These are phyloP conservation scores for Leucocoprinus leucothites DNA, from an alignment of 768 basidiomycete genomes.

Conservation along the genomic window DNA sequence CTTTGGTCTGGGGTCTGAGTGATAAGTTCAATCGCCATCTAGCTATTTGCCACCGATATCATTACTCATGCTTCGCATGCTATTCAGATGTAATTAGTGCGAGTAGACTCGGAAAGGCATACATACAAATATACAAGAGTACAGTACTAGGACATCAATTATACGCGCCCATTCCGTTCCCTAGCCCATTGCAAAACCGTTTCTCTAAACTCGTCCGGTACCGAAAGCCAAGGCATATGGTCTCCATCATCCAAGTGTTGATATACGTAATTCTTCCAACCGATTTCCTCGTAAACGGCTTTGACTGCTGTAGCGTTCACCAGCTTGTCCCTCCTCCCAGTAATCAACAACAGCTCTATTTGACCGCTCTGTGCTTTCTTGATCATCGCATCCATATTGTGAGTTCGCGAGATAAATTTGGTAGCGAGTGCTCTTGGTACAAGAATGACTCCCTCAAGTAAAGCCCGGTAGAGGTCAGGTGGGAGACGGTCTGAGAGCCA, in stretches of 20 bases:
- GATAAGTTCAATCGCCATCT: too few relatives aligned
- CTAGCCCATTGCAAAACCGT: conserved; percentile 22
- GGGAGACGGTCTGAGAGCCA: too few relatives aligned
- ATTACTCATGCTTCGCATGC: too few relatives aligned
- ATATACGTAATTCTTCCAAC: conserved; percentile 20
- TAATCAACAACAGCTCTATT: conserved; percentile 24
- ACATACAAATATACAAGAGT: too few relatives aligned
- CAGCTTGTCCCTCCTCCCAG: conserved; percentile 23
- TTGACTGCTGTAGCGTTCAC: conserved; percentile 17
- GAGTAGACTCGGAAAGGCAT: too few relatives aligned
- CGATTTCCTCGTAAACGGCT: conserved; percentile 22
- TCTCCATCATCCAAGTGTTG: conserved; percentile 20
- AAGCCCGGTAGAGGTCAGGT: too few relatives aligned
- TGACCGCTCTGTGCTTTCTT: conserved; percentile 15
- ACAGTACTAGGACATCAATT: too few relatives aligned
- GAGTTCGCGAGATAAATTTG: background rate
- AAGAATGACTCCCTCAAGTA: conserved; percentile 11
- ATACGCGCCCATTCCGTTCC: too few relatives aligned
- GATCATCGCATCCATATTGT: too few relatives aligned
- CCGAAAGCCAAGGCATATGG: conserved; percentile 27
- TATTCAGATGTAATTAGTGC: too few relatives aligned
- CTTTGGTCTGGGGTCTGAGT: conserved; percentile 1
- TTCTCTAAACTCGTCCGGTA: conserved; percentile 18
- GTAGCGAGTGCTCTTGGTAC: conserved; percentile 24
- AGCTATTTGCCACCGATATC: too few relatives aligned